phyloP scores from a whole-genome alignment of 2,329 filamentous ascomycete genomes.

The Coniochaeta pulveracea region DNA sequence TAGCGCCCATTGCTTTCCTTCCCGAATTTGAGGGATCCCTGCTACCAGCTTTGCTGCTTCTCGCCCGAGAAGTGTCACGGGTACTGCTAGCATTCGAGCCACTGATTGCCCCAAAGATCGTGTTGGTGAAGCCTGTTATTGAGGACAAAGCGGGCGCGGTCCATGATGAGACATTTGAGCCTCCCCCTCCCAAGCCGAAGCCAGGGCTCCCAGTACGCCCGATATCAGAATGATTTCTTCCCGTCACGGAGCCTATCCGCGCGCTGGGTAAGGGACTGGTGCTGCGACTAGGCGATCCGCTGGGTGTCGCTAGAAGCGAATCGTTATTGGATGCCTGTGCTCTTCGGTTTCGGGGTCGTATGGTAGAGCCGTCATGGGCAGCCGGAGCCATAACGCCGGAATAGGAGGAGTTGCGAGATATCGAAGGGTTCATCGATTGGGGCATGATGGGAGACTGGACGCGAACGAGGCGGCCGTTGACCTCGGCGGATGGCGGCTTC shows the following conservation, averaged over 20 bases:
- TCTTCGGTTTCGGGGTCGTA: conserved; percentile 13
- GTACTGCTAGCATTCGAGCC: conserved; percentile 20
- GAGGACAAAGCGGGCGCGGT: conserved; percentile 41
- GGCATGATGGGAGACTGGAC: conserved; percentile 11
- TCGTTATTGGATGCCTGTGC: conserved; percentile 2
- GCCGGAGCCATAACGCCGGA: conserved; percentile 15
- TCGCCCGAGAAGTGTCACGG: too few species aligned
- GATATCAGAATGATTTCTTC: conserved; percentile 15
- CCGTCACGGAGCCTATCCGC: conserved; percentile 21
- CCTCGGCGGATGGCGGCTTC: conserved; percentile 15
- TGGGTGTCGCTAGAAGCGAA: conserved; percentile 15
- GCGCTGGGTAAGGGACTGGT: conserved; percentile 37
- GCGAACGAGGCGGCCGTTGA: conserved; percentile 11
- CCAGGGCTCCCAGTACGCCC: conserved; percentile 10
- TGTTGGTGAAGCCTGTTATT: conserved; percentile 41
- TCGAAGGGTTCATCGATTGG: conserved; percentile 11
- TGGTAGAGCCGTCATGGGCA: conserved; percentile 13
- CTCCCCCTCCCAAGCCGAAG: conserved; percentile 26
- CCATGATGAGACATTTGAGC: conserved; percentile 25
- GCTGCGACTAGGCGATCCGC: conserved; percentile 22
- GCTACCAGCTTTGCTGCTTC: conserved; percentile 17
- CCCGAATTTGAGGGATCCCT: conserved; percentile 9
- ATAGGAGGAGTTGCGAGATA: conserved; percentile 26
- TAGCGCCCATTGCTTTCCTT: conserved; percentile 18
- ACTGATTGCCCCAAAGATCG: conserved; percentile 23